Evolutionary conservation across 139 green algal species (phyloP).

Genomic region (Auxenochlorella pyrenoidosa): DNA sequence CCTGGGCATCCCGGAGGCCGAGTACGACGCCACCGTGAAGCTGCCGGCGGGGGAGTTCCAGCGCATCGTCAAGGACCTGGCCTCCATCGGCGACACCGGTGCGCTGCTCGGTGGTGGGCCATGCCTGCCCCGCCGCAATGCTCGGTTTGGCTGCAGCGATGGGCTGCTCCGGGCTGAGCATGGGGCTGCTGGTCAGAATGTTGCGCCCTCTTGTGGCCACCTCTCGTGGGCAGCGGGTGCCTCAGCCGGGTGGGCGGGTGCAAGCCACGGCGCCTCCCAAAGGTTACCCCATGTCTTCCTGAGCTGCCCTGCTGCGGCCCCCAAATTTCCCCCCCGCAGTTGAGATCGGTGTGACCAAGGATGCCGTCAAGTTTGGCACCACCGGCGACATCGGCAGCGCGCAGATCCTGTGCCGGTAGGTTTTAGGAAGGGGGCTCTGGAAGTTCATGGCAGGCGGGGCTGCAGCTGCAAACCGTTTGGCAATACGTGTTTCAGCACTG

Average conservation of each 20-base stretch:
- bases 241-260: neutral
- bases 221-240: neutral
- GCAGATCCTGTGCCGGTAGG: slow-evolving; percentile 84
- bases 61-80: slow-evolving; percentile 89
- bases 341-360: slow-evolving; percentile 94
- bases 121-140: neutral
- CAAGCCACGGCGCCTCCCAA: no score
- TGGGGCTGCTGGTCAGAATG: no score
- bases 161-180: no score
- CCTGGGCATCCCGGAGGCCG: slow-evolving; percentile 85
- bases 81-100: slow-evolving; percentile 95
- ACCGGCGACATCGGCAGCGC: slow-evolving; percentile 95
- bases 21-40: slow-evolving; percentile 87
- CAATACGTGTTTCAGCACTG: no score
- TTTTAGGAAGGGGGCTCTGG: slow-evolving; percentile 5
- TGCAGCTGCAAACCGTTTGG: no score
- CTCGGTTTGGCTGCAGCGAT: no score
- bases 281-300: no score
- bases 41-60: slow-evolving; percentile 94
- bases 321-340: slow-evolving; percentile 40
- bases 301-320: no score
- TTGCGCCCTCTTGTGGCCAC: no score
- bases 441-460: no score
- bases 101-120: neutral
- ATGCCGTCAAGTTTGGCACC: slow-evolving; percentile 97